Base-by-base conservation (phyloP, 176 grass and related monocot genomes). In the Zoysia pacifica region DNA sequence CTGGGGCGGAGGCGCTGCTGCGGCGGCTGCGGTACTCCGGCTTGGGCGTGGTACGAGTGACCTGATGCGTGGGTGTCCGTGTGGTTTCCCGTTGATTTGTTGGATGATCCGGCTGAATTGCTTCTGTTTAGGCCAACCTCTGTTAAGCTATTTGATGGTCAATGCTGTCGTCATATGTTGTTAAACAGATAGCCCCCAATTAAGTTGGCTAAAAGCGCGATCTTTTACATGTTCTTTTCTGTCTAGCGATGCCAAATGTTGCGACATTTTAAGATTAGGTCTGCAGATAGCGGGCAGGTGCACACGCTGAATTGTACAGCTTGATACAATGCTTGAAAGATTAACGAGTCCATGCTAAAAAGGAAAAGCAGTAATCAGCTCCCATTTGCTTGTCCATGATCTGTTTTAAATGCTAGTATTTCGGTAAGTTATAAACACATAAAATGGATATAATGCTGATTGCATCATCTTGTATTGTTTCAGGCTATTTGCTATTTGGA, bases 401-500 rank as follows among this genome's bases (percentile, higher is more conserved):
- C 2, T 56, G 7, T 48, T 55, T 62, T 11, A 12, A 15, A 76
- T 76, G 9, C 15, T 18, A 28, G 28, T 28, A 14, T 56, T 47
- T 46, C 16, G 9, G n/a, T 53, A 53, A 6, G 4, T 37, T 56
- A 58, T 60, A 8, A 16, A 12, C 11, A 46, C 51, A 1, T 28
- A 5, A 6, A 87, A 72, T 78, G 36, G 43, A 42, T 43, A 73
- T 2, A 39, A 40, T 4, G 40, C 41, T 85, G 42, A 81, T 6
- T 40, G 5, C 11, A 11, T 85, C 55, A 4, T 82, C 18, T 44
- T 78, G 9, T 28, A 36, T 70, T 54, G 50, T 62, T 85, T 87
- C 80, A 98, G 96, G 90, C 61, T 16, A 78, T 94, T 87, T 90
- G 78, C 55, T 61, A 89, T 72, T 48, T 40, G 38, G 83, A 86